These are phyloP conservation scores for Ceratocystis smalleyi DNA, from an alignment of 2,329 filamentous ascomycete genomes.

Conservation along the genomic window DNA sequence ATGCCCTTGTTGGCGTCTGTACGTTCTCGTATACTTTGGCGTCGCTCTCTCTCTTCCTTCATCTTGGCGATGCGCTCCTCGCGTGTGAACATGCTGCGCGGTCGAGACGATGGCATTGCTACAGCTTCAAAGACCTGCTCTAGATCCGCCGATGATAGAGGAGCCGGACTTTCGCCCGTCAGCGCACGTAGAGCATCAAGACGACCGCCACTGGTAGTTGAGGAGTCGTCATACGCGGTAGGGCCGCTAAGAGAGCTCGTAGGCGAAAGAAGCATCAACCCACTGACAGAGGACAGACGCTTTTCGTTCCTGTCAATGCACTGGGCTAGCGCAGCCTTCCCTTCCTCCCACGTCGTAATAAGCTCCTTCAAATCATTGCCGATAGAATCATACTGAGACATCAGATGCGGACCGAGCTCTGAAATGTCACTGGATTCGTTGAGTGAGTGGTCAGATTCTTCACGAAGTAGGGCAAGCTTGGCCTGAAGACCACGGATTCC, in stretches of 20 bases:
- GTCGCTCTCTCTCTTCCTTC: slow-evolving; percentile 67
- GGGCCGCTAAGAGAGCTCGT: slow-evolving; percentile 51
- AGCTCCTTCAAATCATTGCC: slow-evolving; percentile 70
- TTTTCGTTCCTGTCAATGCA: slow-evolving; percentile 72
- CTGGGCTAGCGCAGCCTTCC: slow-evolving; percentile 64
- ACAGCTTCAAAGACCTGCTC: slow-evolving; percentile 84
- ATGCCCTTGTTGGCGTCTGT: slow-evolving; percentile 73
- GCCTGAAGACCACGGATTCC: slow-evolving; percentile 85
- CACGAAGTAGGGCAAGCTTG: slow-evolving; percentile 79
- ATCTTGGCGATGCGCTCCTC: slow-evolving; percentile 81
- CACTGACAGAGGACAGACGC: slow-evolving; percentile 47
- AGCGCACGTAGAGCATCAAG: slow-evolving; percentile 58
- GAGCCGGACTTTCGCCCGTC: slow-evolving; percentile 50
- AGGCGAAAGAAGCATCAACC: slow-evolving; percentile 36
- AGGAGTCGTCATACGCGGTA: slow-evolving; percentile 40
- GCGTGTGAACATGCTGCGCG: slow-evolving; percentile 56
- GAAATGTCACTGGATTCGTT: slow-evolving; percentile 58
- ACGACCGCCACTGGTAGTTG: slow-evolving; percentile 22
- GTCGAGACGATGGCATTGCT: slow-evolving; percentile 52
- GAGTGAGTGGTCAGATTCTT: slow-evolving; percentile 69
- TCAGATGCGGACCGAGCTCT: slow-evolving; percentile 62
- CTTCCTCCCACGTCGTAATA: slow-evolving; percentile 73
- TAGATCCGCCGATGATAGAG: slow-evolving; percentile 36
- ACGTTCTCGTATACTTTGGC: slow-evolving; percentile 55
- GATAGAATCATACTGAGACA: slow-evolving; percentile 88